phyloP scores from a whole-genome alignment of 2,329 filamentous ascomycete species.

The Tolypocladium album region DNA sequence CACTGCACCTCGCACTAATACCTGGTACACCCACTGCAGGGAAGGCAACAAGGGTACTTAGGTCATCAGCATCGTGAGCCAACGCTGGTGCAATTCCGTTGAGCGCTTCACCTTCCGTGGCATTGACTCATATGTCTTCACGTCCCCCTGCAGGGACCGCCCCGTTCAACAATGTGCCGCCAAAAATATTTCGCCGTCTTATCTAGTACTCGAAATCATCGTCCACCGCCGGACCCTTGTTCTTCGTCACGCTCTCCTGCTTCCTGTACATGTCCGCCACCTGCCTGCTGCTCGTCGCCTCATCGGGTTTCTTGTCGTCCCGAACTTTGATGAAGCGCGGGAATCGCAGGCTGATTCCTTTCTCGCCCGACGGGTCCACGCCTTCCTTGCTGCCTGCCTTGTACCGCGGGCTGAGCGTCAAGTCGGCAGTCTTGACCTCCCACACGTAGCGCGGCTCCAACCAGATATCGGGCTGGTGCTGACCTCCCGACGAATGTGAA shows the following conservation, averaged over 20 bases:
- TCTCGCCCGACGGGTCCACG: slow-evolving; percentile 57
- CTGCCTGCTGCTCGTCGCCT: slow-evolving; percentile 74
- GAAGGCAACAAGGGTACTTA: too few relatives aligned
- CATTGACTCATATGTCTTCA: neutral
- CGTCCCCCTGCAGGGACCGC: neutral
- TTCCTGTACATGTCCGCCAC: slow-evolving; percentile 96
- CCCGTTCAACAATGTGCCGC: neutral
- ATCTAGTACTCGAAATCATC: slow-evolving; percentile 92
- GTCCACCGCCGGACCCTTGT: slow-evolving; percentile 76
- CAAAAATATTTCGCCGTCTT: neutral
- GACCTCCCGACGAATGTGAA: slow-evolving; percentile 67
- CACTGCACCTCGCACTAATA: neutral
- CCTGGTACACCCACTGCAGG: neutral
- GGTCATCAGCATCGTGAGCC: neutral
- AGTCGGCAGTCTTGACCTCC: slow-evolving; percentile 95
- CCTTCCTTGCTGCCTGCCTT: slow-evolving; percentile 81
- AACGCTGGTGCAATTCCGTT: neutral
- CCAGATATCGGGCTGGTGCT: slow-evolving; percentile 97
- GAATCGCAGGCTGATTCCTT: slow-evolving; percentile 82
- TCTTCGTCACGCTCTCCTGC: slow-evolving; percentile 84
- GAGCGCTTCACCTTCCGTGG: neutral
- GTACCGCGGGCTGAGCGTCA: slow-evolving; percentile 87
- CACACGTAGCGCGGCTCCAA: slow-evolving; percentile 91
- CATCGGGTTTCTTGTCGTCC: slow-evolving; percentile 91
- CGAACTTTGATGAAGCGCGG: slow-evolving; percentile 84